Base-by-base conservation (phyloP, 495 filamentous ascomycete species). In the Aspergillus conjunctus region DNA sequence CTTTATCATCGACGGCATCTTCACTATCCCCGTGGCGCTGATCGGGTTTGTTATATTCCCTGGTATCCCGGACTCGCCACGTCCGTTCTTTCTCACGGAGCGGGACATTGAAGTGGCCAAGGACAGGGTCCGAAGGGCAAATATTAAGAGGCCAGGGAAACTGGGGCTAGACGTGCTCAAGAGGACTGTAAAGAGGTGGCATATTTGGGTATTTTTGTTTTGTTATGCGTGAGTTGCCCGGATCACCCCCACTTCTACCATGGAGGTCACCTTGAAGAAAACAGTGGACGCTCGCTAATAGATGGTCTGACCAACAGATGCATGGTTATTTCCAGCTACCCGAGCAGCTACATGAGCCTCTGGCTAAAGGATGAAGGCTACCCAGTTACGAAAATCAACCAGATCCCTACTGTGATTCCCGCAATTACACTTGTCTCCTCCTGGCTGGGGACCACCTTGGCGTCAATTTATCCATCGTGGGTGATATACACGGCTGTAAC, bases 311-410 rank as follows among this genome's bases (percentile, higher is more conserved):
- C n/a, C 30, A 72, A n/a, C 26, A 26, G 67, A 18, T 79, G 74
- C 60, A 80, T 81, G 75, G 79, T 79, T 48, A 73, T 79, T 12
- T 70, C 65, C 2, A 59, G 65, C 15, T 79, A 80, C 51, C 76
- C 77, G 1, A 62, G 50, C 4, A 50, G 57, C 4, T 80, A 78
- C 41, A 79, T 79, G 77, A 79, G 69, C 41, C 68, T 81, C 32
- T 81, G 79, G 79, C 66, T 82, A 17, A 79, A 80, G 48, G 71
- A 68, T 1, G 72, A 77, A 33, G 73, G 74, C n/a, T 81, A 81
- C 55, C 75, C 77, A 0, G 78, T 81, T 0, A 63, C 69, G 0
- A 69, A 82, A 50, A 70, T 81, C 34, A 82, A 82, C 57, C 67
- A 80, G 37, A 63, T 81, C 0, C 79, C 79, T 1, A 81, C 78